Base-by-base conservation (phyloP, 2,329 filamentous ascomycete genomes). In the Trichoderma afroharzianum region DNA sequence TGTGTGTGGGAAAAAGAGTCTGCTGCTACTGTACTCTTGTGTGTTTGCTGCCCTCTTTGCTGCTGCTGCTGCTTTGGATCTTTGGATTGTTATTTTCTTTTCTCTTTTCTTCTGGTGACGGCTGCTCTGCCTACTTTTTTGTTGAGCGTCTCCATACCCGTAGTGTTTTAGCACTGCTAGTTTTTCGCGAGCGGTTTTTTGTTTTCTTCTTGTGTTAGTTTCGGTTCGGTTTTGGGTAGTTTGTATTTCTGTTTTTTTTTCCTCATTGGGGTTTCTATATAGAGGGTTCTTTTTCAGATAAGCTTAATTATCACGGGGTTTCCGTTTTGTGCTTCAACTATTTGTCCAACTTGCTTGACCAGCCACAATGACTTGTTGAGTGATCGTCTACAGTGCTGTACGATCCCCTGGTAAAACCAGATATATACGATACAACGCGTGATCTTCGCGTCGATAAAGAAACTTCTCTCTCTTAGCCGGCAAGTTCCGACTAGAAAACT, bases 401-500 rank as follows among this genome's bases (percentile, higher is more conserved):
- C 11, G 1, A 50, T 33, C n/a, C n/a, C 47, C 30, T 2, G 14
- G 26, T 6, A 12, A n/a, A 21, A 21, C 14, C 14, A 32, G 28
- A 30, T n/a, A 32, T 3, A 36, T 11, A 28, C n/a, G 1, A 39
- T 24, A 26, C 6, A 7, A 47, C 12, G 30, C 39, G 30, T 55
- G 30, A 66, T 36, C 33, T 55, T 50, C 26, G 21, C 47, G 21
- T 11, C 21, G n/a, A 33, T 26, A 47, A 30, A 63, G n/a, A 43
- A 32, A 6, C 24, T 43, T 47, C 64, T n/a, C 50, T 32, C 57
- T 21, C 57, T 43, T 53, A 69, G 66, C 66, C 66, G 66, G 66
- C 55, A 69, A 61, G 66, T 69, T 62, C 66, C 66, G 66, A 69
- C 33, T 21, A 7, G 47, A 61, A 59, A 62, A 58, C 30, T 53